These are phyloP conservation scores for Lachnellula cervina DNA, from an alignment of 2,329 filamentous ascomycete species.

Conservation along the genomic window DNA sequence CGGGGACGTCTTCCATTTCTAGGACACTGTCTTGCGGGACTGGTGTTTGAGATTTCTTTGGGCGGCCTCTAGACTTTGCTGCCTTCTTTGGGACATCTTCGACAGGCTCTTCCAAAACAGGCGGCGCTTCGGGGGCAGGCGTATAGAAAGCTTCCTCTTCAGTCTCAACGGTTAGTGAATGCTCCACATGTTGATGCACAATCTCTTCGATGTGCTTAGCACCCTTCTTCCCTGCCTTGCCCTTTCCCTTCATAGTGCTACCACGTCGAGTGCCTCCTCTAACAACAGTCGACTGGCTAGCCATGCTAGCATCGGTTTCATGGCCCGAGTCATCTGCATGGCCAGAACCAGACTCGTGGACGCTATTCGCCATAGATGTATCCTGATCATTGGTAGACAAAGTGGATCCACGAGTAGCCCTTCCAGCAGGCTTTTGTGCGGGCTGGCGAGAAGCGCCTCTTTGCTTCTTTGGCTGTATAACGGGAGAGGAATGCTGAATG, in stretches of 20 bases:
- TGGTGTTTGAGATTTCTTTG: constrained; percentile 8
- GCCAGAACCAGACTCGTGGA: constrained; percentile 19
- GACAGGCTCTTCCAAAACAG: neutral
- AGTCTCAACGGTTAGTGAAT: neutral
- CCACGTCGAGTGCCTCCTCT: constrained; percentile 19
- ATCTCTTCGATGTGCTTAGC: constrained; percentile 23
- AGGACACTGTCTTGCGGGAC: neutral
- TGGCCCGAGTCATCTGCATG: constrained; percentile 28
- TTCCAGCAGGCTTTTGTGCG: constrained; percentile 8
- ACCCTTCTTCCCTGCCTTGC: constrained; percentile 24
- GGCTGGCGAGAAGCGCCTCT: constrained; percentile 17
- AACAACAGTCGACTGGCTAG: constrained; percentile 26
- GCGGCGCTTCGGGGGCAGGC: constrained; percentile 3
- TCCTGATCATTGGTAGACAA: constrained; percentile 16
- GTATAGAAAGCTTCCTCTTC: constrained; percentile 18
- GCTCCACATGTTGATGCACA: constrained; percentile 12
- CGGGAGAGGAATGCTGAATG: constrained; percentile 20
- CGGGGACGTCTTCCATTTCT: neutral
- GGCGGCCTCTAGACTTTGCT: constrained; percentile 15
- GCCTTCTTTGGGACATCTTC: constrained; percentile 11
- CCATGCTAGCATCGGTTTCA: constrained; percentile 31
- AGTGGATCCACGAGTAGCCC: constrained; percentile 19
- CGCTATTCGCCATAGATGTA: constrained; percentile 4
- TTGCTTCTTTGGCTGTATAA: constrained; percentile 20
- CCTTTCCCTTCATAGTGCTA: constrained; percentile 24